Conservation (phyloP, 345 rosid species). For the Hibiscus trionum region DNA sequence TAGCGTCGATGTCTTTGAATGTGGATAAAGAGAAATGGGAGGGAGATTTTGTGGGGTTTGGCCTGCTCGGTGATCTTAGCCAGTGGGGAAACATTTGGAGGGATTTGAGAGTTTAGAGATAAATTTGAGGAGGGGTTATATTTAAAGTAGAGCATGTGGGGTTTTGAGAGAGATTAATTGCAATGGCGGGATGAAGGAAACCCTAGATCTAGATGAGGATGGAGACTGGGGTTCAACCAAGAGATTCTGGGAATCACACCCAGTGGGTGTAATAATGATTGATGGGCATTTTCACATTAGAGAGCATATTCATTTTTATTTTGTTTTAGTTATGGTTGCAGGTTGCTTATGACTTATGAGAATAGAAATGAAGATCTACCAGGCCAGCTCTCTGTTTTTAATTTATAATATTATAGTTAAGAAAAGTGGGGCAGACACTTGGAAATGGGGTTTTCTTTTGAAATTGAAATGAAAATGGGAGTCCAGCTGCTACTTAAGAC, state of each 20-base stretch:
- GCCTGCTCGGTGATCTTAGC: neutral
- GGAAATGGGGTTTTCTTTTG: too few species aligned
- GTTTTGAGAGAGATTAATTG: neutral
- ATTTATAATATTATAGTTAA: too few species aligned
- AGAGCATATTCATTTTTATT: too few species aligned
- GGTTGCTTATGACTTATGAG: too few species aligned
- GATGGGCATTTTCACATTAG: neutral
- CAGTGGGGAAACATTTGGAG: neutral
- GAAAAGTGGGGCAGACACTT: too few species aligned
- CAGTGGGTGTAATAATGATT: neutral
- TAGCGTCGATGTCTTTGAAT: slow-evolving; percentile 41
- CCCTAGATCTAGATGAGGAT: neutral
- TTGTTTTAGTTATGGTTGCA: too few species aligned
- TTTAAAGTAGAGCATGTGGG: neutral
- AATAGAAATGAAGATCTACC: too few species aligned
- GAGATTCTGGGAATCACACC: neutral
- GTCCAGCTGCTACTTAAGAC: too few species aligned
- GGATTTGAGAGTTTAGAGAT: neutral
- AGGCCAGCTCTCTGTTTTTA: too few species aligned
- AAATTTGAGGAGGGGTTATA: neutral
- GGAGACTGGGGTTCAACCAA: neutral
- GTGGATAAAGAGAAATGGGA: slow-evolving; percentile 38
- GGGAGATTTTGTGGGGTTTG: slow-evolving; percentile 12
- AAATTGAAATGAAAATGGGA: too few species aligned
- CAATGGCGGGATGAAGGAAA: neutral